Evolutionary conservation across 140 eudicot species (phyloP), one percentile per base, ranked within the genome.

Genomic region (Stevia rebaudiana): DNA sequence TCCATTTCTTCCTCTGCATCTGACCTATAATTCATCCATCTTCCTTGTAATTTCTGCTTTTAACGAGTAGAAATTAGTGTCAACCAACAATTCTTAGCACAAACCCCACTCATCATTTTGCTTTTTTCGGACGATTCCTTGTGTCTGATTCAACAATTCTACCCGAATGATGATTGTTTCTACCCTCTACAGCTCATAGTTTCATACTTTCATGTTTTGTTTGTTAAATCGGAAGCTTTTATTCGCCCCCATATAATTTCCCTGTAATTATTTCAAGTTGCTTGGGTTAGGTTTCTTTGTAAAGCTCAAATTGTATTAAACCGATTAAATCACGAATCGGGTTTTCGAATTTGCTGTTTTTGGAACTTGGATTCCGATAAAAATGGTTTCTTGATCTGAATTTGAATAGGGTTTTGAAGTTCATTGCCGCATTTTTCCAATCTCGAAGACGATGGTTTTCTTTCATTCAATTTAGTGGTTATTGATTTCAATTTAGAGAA

Each of bases 401-500:
- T 78, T 74, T 47, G 78, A 75, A 76, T 77, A 58, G 80, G 86
- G 87, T 78, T 80, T 83, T 71, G 4, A 73, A 44, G 18, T 59
- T 65, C 62, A 46, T 63, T 64, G 11, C 53, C 70, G 65, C 86
- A 69, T 77, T 78, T 78, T 78, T 71, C 67, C 55, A 78, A 72
- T 68, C 52, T 24, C 22, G 33, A 62, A 28, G 9, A 10, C 22
- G 11, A 40, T 11, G 71, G 59, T 19, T 17, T 35, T 78, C 25
- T 13, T 61, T 7, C 7, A 3, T n/a, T 24, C 56, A 30, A 24
- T 44, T 58, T 66, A 24, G 62, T 49, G 19, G 50, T 22, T 36
- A 3, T 23, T 36, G 53, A 67, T 52, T 67, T 41, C 54, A 39
- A 67, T 31, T 52, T 31, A 25, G 8, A 25, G 4, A 51, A 35